These are phyloP conservation scores for Caryocar brasiliense DNA, from an alignment of 441 rosid genomes.

Conservation along the genomic window DNA sequence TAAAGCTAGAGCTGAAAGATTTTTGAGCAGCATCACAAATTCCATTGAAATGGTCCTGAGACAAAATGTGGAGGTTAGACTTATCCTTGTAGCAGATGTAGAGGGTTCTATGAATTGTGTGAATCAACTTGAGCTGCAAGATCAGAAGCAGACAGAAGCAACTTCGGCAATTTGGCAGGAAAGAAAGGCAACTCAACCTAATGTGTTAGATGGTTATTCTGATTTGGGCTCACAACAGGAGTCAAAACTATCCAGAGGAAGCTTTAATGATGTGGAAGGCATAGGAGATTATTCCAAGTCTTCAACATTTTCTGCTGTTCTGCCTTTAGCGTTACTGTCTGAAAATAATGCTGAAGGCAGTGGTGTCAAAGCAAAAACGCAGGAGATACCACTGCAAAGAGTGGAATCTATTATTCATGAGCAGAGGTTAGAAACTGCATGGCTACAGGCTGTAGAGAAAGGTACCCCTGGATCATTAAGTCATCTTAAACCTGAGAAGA, in stretches of 20 bases:
- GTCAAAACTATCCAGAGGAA: slow-evolving; percentile 33
- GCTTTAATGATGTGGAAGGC: slow-evolving; percentile 30
- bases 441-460: slow-evolving; percentile 88
- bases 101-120: slow-evolving; percentile 23
- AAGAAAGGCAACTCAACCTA: slow-evolving; percentile 18
- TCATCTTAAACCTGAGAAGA: slow-evolving; percentile 74
- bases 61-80: slow-evolving; percentile 72
- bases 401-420: slow-evolving; percentile 90
- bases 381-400: slow-evolving; percentile 68
- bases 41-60: slow-evolving; percentile 78
- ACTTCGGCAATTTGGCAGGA: slow-evolving; percentile 24
- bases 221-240: slow-evolving; percentile 25
- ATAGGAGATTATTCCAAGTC: slow-evolving; percentile 24
- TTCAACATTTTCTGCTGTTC: slow-evolving; percentile 20
- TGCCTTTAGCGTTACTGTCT: slow-evolving; percentile 24
- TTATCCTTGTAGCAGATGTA: slow-evolving; percentile 57
- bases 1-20: slow-evolving; percentile 83
- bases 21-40: slow-evolving; percentile 87
- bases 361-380: slow-evolving; percentile 32
- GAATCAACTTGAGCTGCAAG: slow-evolving; percentile 15
- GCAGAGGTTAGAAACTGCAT: slow-evolving; percentile 88
- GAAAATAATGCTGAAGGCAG: slow-evolving; percentile 29
- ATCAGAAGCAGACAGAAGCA: slow-evolving; percentile 21
- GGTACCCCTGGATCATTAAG: slow-evolving; percentile 54
- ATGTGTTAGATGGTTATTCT: slow-evolving; percentile 21